phyloP scores from a whole-genome alignment of 176 grass and related monocot species.

The Eleusine coracana region DNA sequence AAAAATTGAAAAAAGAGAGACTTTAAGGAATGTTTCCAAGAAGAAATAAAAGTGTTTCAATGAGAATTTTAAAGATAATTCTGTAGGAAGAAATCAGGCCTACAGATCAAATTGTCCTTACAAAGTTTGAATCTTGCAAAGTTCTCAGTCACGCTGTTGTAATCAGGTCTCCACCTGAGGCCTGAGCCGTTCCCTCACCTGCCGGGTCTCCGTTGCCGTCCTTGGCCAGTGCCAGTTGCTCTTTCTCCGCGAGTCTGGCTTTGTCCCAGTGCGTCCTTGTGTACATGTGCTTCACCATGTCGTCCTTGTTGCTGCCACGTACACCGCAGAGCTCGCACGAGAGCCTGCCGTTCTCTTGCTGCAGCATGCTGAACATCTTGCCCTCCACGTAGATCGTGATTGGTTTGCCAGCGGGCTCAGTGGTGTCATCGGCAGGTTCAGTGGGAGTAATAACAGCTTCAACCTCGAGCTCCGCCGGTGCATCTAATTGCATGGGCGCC shows the following conservation, averaged over 20 bases:
- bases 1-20: too few relatives aligned
- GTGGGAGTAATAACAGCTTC: neutral
- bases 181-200: neutral
- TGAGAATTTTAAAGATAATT: too few relatives aligned
- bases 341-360: constrained; percentile 1
- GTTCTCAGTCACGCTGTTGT: neutral
- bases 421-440: neutral
- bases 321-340: constrained; percentile 30
- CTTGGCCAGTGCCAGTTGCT: neutral
- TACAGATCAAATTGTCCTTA: too few relatives aligned
- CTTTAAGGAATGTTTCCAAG: too few relatives aligned
- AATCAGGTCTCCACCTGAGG: neutral
- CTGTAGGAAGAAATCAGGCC: too few relatives aligned
- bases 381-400: constrained; percentile 35
- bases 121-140: too few relatives aligned
- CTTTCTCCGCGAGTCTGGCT: neutral
- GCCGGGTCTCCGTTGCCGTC: too few relatives aligned
- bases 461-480: neutral
- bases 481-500: neutral
- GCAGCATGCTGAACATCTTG: constrained; percentile 3
- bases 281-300: constrained; percentile 42
- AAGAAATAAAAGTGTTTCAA: too few relatives aligned
- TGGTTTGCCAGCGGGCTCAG: neutral
- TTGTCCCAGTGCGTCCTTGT: constrained; percentile 20
- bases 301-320: constrained; percentile 15